These are phyloP conservation scores for Aspergillus sp. DNA, from an alignment of 2,329 filamentous ascomycete genomes.

Conservation along the genomic window DNA sequence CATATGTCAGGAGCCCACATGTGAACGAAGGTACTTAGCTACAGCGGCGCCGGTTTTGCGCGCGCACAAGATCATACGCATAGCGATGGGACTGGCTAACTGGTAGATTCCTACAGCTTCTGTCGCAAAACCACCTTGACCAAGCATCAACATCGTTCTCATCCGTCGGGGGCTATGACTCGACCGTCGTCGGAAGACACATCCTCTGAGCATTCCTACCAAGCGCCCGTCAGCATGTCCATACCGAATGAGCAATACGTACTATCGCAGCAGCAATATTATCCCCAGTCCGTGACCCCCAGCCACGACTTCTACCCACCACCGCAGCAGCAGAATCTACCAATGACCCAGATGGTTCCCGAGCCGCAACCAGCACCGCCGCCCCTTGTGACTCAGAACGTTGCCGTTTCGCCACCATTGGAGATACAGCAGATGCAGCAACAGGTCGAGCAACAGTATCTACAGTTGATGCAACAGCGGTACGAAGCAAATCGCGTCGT, in stretches of 20 bases:
- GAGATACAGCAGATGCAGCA: slow-evolving; percentile 26
- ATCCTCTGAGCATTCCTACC: slow-evolving; percentile 31
- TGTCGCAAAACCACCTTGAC: slow-evolving; percentile 37
- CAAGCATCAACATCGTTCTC: slow-evolving; percentile 36
- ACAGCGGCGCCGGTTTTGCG: not conserved
- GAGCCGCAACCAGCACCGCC: slow-evolving; percentile 24
- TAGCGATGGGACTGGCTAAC: too few species aligned
- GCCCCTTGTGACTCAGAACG: slow-evolving; percentile 23
- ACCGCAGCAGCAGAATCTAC: slow-evolving; percentile 16
- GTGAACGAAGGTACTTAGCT: slow-evolving; percentile 30
- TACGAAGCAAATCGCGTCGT: slow-evolving; percentile 22
- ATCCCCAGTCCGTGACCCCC: slow-evolving; percentile 26
- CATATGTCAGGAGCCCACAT: slow-evolving; percentile 34
- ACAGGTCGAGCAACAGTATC: slow-evolving; percentile 24
- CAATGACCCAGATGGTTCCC: slow-evolving; percentile 26
- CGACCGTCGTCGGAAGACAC: slow-evolving; percentile 32
- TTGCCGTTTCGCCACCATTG: slow-evolving; percentile 24
- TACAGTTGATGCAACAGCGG: slow-evolving; percentile 27
- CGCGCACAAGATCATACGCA: not conserved
- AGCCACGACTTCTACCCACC: slow-evolving; percentile 33
- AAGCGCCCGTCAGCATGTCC: slow-evolving; percentile 22
- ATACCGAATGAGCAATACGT: slow-evolving; percentile 30
- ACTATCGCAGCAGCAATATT: slow-evolving; percentile 30
- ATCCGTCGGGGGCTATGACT: slow-evolving; percentile 27
- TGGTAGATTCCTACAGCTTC: slow-evolving; percentile 19